These are phyloP conservation scores for Ophidiomyces ophidiicola DNA, from an alignment of 2,329 filamentous ascomycete genomes.

Conservation along the genomic window DNA sequence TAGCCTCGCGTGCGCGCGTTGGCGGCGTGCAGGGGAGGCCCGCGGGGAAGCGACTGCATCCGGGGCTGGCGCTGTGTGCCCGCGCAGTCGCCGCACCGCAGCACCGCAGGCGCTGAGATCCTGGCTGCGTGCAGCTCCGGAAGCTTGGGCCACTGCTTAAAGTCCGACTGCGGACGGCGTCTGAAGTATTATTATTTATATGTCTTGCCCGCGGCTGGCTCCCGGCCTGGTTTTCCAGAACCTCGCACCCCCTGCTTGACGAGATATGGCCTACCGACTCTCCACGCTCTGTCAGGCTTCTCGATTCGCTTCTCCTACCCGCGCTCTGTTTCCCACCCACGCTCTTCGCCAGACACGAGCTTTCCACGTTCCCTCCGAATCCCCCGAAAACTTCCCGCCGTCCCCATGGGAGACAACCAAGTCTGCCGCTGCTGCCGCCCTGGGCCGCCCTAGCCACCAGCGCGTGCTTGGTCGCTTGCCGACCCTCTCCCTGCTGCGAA, in stretches of 20 bases:
- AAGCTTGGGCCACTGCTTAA: too few species aligned
- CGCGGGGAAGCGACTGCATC: constrained; percentile 9
- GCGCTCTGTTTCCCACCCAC: constrained; percentile 1
- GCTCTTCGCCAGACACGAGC: constrained; percentile 1
- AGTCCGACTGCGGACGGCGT: too few species aligned
- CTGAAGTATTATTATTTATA: too few species aligned
- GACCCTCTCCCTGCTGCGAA: constrained; percentile 13
- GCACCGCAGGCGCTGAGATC: too few species aligned
- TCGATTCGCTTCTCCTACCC: neutral
- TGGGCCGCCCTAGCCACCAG: constrained; percentile 1
- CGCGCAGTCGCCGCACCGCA: too few species aligned
- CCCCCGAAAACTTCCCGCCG: constrained; percentile 7
- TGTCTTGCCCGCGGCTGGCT: too few species aligned
- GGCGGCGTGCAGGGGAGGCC: constrained; percentile 1
- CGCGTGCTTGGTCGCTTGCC: constrained; percentile 14
- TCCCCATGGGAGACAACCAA: constrained; percentile 9
- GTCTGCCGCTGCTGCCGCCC: neutral
- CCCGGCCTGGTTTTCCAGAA: too few species aligned
- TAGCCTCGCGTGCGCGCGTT: constrained; percentile 10
- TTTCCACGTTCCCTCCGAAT: constrained; percentile 10
- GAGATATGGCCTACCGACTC: constrained; percentile 11
- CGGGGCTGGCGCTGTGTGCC: constrained; percentile 2
- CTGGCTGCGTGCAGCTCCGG: too few species aligned
- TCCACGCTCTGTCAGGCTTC: constrained; percentile 6
- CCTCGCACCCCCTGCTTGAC: too few species aligned